phyloP scores from a whole-genome alignment of 169 alveolate species.

The Babesia caballi region DNA sequence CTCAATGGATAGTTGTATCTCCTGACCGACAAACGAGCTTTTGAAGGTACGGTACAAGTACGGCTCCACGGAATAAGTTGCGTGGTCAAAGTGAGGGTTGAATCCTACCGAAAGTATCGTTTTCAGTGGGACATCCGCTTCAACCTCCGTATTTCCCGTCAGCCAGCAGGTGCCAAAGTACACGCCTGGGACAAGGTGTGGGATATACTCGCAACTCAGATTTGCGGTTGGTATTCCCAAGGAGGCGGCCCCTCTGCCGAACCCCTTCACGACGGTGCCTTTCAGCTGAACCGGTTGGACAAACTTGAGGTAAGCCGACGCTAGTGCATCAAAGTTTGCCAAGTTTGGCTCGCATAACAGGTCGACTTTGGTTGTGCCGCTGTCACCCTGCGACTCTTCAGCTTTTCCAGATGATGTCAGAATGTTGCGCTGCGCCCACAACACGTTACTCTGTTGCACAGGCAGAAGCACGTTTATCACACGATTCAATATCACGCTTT shows the following conservation, averaged over 20 bases:
- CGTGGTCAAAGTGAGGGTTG: conserved; percentile 58
- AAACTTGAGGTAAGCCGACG: background rate
- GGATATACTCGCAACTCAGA: conserved; percentile 14
- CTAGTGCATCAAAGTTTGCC: background rate
- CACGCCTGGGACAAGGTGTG: conserved; percentile 59
- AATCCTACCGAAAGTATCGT: conserved; percentile 50
- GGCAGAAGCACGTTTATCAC: too few species aligned
- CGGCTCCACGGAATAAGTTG: conserved; percentile 37
- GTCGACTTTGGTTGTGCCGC: conserved; percentile 5
- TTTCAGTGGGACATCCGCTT: background rate
- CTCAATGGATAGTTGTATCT: background rate
- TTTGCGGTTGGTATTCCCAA: conserved; percentile 64
- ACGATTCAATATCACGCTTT: background rate
- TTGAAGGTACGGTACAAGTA: conserved; percentile 50
- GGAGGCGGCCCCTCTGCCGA: conserved; percentile 37
- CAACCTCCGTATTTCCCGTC: conserved; percentile 32
- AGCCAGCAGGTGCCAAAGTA: conserved; percentile 39
- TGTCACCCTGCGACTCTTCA: background rate
- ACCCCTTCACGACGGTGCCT: conserved; percentile 47
- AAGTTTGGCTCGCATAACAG: background rate
- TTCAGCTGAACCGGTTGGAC: background rate
- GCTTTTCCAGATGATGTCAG: too few species aligned
- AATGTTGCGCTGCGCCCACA: too few species aligned
- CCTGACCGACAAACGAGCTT: conserved; percentile 31
- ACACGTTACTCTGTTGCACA: too few species aligned